These are phyloP conservation scores for Zygotorulaspora sp. DNA, from an alignment of 805 yeast species.

Conservation along the genomic window DNA sequence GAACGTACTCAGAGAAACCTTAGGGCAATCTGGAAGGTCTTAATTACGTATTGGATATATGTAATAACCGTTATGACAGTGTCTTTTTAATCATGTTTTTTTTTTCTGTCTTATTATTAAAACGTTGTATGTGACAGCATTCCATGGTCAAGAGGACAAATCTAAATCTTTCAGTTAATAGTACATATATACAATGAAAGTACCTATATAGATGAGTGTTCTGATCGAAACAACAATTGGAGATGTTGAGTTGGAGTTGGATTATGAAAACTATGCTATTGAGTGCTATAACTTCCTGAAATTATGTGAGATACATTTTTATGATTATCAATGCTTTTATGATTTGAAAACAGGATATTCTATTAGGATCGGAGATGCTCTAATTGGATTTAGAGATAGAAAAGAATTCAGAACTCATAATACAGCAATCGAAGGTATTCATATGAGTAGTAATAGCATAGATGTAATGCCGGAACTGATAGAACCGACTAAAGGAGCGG, in stretches of 20 bases:
- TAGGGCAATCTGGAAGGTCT: slow-evolving; percentile 37
- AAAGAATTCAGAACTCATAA: slow-evolving; percentile 16
- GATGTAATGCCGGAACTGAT: slow-evolving; percentile 35
- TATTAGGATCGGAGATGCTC: slow-evolving; percentile 44
- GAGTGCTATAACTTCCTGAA: slow-evolving; percentile 48
- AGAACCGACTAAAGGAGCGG: slow-evolving; percentile 9
- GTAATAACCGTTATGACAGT: no score
- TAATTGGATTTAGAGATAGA: slow-evolving; percentile 32
- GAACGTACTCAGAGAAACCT: slow-evolving; percentile 58
- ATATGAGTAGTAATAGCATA: slow-evolving; percentile 19
- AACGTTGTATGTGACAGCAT: no score
- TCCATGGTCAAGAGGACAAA: no score
- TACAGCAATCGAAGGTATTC: slow-evolving; percentile 22
- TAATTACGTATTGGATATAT: no score
- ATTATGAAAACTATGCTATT: slow-evolving; percentile 34
- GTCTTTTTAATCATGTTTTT: no score
- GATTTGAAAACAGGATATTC: slow-evolving; percentile 39
- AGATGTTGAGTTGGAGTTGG: slow-evolving; percentile 48
- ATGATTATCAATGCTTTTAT: slow-evolving; percentile 48
- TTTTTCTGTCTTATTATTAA: no score
- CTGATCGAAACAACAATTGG: slow-evolving; percentile 41
- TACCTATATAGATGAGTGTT: slow-evolving; percentile 40
- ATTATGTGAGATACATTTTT: slow-evolving; percentile 49
- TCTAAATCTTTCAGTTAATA: background rate
- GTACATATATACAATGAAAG: no score